Evolutionary conservation across 768 basidiomycete species (phyloP), one percentile per base, ranked within the genome.

Genomic region (Mycena sanguinolenta): DNA sequence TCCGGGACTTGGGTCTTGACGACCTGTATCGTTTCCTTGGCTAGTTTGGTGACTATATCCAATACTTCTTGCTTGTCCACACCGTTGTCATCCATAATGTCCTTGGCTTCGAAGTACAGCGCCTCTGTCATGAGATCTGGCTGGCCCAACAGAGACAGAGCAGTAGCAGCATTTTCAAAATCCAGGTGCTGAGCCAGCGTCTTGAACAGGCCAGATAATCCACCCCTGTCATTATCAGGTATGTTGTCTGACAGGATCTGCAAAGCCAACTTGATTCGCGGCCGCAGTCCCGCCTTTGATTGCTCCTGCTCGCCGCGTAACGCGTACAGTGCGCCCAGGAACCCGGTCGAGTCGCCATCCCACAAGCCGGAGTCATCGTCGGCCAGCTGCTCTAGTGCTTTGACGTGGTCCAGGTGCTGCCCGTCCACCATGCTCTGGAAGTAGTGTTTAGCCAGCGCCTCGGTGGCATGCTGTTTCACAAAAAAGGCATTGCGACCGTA

Each of bases 201-300:
- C 28, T n/a, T 32, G 27, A 4, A 53, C 16, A 53, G 17, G 27
- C 28, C 30, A 21, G 17, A 21, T 34, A 54, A 54, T 21, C 28
- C 53, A 32, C 32, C 0, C 6, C 28, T 32, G 17, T 54, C 53
- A 10, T 54, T 54, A 19, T 54, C 53, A 1, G 17, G 1, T 54
- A 34, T 54, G 53, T 54, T 8, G 53, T 54, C 53, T n/a, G 53
- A 54, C 3, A 54, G 53, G 28, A 54, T 54, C 53, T 54, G 53
- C 53, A 54, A 21, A 28, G 53, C 53, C 12, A 21, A 32, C 19
- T 32, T 54, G 53, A 54, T 21, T 17, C 7, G 53, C 30, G 0
- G 5, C 28, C 10, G 30, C 28, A 54, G 53, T 28, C 19, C 53
- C 7, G 1, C 17, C 17, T 32, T 17, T 30, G 53, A 17, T 21